Conservation (phyloP, 306 rosid species). For the Pterocarpus santalinus region DNA sequence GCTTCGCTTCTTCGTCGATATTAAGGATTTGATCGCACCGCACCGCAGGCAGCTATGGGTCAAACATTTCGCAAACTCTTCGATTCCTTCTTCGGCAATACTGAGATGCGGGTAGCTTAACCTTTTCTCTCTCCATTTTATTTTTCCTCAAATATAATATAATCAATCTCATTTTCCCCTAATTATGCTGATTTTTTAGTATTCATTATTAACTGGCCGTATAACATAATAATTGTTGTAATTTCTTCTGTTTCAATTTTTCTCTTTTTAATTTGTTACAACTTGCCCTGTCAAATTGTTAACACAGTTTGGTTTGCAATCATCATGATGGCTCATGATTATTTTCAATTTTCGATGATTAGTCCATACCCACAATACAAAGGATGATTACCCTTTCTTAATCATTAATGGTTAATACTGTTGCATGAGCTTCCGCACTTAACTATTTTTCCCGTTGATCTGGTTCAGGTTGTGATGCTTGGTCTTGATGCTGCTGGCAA, state of each 20-base stretch:
- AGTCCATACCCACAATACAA: background rate
- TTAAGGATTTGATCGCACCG: constrained; percentile 25
- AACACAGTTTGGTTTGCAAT: background rate
- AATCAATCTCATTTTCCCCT: background rate
- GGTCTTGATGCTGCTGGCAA: constrained; percentile 98
- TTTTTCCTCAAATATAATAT: background rate
- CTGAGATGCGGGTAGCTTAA: constrained; percentile 62
- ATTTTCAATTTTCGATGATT: background rate
- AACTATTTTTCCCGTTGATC: constrained; percentile 20
- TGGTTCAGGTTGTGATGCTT: constrained; percentile 92
- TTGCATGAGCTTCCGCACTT: background rate
- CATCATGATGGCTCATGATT: background rate
- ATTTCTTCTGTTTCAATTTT: background rate
- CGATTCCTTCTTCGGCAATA: constrained; percentile 63
- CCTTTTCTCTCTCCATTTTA: background rate
- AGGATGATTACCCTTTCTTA: background rate
- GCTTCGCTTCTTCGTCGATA: background rate
- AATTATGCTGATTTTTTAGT: constrained; percentile 8
- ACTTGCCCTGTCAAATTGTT: background rate
- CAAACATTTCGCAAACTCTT: constrained; percentile 70
- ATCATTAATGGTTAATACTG: background rate
- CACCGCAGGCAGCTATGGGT: constrained; percentile 48
- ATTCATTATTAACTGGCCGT: background rate
- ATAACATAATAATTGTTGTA: too few species aligned
- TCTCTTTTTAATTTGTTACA: background rate